phyloP scores from a whole-genome alignment of 108 stramenopile species.

The Skeletonema menzelii region DNA sequence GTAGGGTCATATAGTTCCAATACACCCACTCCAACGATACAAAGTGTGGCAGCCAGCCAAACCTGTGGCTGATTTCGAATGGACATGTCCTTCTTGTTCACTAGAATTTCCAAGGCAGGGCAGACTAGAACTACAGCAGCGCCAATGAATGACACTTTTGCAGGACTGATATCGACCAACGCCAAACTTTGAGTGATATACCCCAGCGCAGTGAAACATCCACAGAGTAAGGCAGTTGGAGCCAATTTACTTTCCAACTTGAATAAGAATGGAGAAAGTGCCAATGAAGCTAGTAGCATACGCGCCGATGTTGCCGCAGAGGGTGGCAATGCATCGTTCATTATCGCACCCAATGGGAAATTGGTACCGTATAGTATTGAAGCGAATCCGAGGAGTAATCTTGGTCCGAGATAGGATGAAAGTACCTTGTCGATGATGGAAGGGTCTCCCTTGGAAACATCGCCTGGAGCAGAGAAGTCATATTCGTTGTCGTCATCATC shows the following conservation, averaged over 20 bases:
- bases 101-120: slow-evolving; percentile 46
- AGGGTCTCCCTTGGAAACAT: neutral
- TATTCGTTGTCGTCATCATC: slow-evolving; percentile 34
- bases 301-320: slow-evolving; percentile 55
- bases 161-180: slow-evolving; percentile 54
- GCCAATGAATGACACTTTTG: slow-evolving; percentile 66
- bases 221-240: slow-evolving; percentile 42
- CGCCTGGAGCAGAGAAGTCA: neutral
- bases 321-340: slow-evolving; percentile 66
- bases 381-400: slow-evolving; percentile 45
- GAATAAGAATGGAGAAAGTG: slow-evolving; percentile 63
- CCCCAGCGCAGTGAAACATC: slow-evolving; percentile 57
- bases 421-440: slow-evolving; percentile 17
- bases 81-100: slow-evolving; percentile 58
- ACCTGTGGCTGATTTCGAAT: slow-evolving; percentile 56
- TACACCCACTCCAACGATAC: slow-evolving; percentile 62
- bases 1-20: slow-evolving; percentile 51
- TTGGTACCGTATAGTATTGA: slow-evolving; percentile 71
- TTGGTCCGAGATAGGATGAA: slow-evolving; percentile 42
- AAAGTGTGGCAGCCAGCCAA: slow-evolving; percentile 62
- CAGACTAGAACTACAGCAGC: slow-evolving; percentile 62
- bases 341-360: slow-evolving; percentile 69
- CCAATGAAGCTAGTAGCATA: slow-evolving; percentile 57
- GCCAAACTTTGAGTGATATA: slow-evolving; percentile 66
- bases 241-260: slow-evolving; percentile 42